These are phyloP conservation scores for Poa annua DNA, from an alignment of 176 grass and related monocot species.

Conservation along the genomic window DNA sequence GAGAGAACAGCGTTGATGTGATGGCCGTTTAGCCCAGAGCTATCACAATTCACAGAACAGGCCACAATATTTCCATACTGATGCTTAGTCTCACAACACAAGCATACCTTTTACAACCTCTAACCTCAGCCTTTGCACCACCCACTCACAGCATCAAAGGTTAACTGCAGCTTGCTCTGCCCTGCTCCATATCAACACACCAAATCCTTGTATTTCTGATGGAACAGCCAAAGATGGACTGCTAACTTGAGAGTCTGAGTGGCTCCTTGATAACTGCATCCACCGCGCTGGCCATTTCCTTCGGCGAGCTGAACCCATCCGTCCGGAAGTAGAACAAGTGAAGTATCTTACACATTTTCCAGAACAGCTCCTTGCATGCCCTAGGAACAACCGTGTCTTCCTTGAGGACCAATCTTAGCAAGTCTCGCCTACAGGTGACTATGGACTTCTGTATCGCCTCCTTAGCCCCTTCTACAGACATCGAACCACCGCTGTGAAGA, in stretches of 20 bases:
- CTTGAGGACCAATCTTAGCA: conserved; percentile 62
- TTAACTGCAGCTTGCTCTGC: background rate
- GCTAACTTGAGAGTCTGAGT: conserved; percentile 10
- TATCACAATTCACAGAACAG: background rate
- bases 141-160: background rate
- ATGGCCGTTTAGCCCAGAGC: background rate
- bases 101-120: background rate
- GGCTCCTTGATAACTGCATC: conserved; percentile 56
- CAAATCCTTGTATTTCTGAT: background rate
- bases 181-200: background rate
- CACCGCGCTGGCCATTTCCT: conserved; percentile 71
- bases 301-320: conserved; percentile 77
- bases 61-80: background rate
- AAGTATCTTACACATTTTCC: conserved; percentile 80
- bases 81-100: background rate
- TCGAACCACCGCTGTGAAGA: conserved; percentile 42
- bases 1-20: background rate
- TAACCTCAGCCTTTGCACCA: background rate
- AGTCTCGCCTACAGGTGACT: conserved; percentile 42
- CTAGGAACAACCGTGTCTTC: conserved; percentile 58
- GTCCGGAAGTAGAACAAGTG: conserved; percentile 73
- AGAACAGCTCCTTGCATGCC: conserved; percentile 84
- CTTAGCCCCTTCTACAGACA: conserved; percentile 53
- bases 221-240: background rate
- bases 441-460: conserved; percentile 38